phyloP scores from a whole-genome alignment of 129 eudicot genomes.

The Solidago caesia region DNA sequence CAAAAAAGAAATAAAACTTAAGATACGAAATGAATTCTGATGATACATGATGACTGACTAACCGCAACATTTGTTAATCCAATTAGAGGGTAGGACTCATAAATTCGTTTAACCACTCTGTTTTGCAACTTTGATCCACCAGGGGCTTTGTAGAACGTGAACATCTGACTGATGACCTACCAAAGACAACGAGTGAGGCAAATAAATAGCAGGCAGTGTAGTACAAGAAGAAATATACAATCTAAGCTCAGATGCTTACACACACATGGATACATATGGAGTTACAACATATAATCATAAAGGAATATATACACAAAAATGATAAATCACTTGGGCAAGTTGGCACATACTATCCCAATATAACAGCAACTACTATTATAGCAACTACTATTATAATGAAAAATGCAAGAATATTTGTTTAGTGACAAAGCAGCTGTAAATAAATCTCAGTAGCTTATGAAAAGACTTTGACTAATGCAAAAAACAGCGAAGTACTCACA shows the following conservation, averaged over 20 bases:
- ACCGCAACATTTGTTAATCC: constrained; percentile 41
- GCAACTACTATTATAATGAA: too few species aligned
- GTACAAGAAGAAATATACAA: not conserved
- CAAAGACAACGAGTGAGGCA: constrained; percentile 2
- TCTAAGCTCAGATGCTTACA: constrained; percentile 14
- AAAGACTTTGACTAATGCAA: not conserved
- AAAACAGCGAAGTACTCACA: not conserved
- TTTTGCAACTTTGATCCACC: not conserved
- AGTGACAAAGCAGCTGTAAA: not conserved
- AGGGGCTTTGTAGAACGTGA: constrained; percentile 25
- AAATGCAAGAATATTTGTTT: too few species aligned
- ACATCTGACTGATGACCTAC: constrained; percentile 35
- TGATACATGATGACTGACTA: constrained; percentile 26
- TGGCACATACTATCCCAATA: too few species aligned
- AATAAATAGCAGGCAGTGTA: not conserved
- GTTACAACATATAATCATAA: too few species aligned
- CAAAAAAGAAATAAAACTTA: not conserved
- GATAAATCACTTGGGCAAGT: too few species aligned
- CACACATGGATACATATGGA: too few species aligned
- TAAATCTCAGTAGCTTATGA: not conserved
- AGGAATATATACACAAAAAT: not conserved
- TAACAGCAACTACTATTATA: too few species aligned
- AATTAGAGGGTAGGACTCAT: constrained; percentile 28
- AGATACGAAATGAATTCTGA: not conserved
- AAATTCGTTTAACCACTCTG: constrained; percentile 6